phyloP scores from a whole-genome alignment of 2,329 filamentous ascomycete species.

The Xylaria sp. region DNA sequence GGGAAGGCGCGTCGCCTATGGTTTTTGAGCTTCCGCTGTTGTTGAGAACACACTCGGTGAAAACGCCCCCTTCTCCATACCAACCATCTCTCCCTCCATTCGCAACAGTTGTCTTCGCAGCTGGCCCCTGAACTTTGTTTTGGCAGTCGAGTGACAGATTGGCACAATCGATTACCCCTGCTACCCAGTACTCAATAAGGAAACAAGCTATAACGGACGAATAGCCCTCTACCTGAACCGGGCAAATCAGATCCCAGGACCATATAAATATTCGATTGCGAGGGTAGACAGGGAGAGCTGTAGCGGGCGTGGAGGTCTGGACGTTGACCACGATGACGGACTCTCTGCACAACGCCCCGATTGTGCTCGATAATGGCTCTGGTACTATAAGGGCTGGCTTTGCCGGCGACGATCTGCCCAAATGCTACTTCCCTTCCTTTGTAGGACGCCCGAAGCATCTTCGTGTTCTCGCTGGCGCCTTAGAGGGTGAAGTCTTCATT shows the following conservation, averaged over 20 bases:
- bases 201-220: conserved; percentile 1
- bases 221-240: conserved; percentile 4
- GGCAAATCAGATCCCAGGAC: conserved; percentile 19
- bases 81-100: background rate
- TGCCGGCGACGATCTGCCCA: conserved; percentile 93
- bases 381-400: conserved; percentile 98
- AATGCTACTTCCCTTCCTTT: conserved; percentile 97
- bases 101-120: background rate
- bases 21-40: conserved; percentile 40
- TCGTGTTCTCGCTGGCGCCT: conserved; percentile 91
- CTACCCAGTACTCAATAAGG: conserved; percentile 4
- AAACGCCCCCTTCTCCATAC: conserved; percentile 7
- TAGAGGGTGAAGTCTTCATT: conserved; percentile 98
- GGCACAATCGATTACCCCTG: background rate
- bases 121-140: background rate
- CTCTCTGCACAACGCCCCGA: conserved; percentile 91
- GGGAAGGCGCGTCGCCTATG: conserved; percentile 41
- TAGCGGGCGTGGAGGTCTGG: conserved; percentile 33
- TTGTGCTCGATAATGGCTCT: conserved; percentile 98
- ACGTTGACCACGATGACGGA: conserved; percentile 60
- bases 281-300: conserved; percentile 38
- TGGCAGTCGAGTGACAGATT: background rate
- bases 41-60: conserved; percentile 3
- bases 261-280: conserved; percentile 19
- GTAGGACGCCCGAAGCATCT: conserved; percentile 96